Evolutionary conservation across 2,329 filamentous ascomycete species (phyloP).

Genomic region (Fusarium coicis): DNA sequence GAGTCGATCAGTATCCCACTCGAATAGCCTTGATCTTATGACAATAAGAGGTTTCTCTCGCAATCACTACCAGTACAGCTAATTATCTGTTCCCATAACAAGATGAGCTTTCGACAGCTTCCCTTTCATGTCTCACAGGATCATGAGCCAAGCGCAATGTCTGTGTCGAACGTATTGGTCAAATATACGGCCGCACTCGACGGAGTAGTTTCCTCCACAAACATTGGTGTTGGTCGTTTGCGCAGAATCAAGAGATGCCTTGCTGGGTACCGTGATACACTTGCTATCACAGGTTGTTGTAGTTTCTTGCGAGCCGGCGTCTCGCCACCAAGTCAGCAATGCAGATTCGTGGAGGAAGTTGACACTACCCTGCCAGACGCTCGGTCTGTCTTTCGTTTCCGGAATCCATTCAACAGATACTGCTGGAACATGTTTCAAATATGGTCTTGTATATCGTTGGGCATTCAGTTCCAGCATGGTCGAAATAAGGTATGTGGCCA

Average conservation of each 20-base stretch:
- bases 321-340: slow-evolving; percentile 55
- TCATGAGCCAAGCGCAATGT: neutral
- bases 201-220: neutral
- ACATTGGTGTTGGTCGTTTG: slow-evolving; percentile 53
- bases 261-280: slow-evolving; percentile 69
- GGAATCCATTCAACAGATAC: slow-evolving; percentile 64
- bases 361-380: slow-evolving; percentile 50
- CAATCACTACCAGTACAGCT: too few species aligned
- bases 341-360: neutral
- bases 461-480: slow-evolving; percentile 76
- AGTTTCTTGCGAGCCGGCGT: slow-evolving; percentile 71
- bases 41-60: too few species aligned
- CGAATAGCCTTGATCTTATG: neutral
- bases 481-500: slow-evolving; percentile 60
- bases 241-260: slow-evolving; percentile 64
- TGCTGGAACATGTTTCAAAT: slow-evolving; percentile 64
- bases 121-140: neutral
- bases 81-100: too few species aligned
- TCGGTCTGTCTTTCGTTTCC: slow-evolving; percentile 63
- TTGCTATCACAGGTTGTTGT: slow-evolving; percentile 73
- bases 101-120: neutral
- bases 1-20: neutral
- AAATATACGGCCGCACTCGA: too few species aligned
- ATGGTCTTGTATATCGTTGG: slow-evolving; percentile 71
- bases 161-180: too few species aligned